These are phyloP conservation scores for Penicillium silybi DNA, from an alignment of 495 filamentous ascomycete genomes.

Conservation along the genomic window DNA sequence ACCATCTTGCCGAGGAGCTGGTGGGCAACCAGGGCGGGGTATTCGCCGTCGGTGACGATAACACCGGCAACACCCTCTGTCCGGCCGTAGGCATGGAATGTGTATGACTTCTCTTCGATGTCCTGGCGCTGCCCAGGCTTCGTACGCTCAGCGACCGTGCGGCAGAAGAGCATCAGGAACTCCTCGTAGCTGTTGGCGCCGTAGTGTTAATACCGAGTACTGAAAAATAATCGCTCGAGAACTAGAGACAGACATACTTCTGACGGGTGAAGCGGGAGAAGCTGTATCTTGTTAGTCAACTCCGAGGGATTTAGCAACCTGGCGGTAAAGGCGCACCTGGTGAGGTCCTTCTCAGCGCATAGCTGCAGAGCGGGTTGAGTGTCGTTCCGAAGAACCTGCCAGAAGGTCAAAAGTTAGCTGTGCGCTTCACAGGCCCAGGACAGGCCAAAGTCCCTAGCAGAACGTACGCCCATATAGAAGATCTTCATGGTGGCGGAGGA, in stretches of 20 bases:
- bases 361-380: slow-evolving; percentile 75
- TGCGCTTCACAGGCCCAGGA: background rate
- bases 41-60: slow-evolving; percentile 86
- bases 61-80: slow-evolving; percentile 83
- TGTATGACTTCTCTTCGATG: slow-evolving; percentile 73
- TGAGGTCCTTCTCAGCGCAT: slow-evolving; percentile 73
- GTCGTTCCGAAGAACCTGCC: slow-evolving; percentile 77
- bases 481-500: slow-evolving; percentile 73
- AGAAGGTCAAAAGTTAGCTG: background rate
- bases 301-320: background rate
- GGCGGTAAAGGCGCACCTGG: slow-evolving; percentile 29
- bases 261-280: slow-evolving; percentile 78
- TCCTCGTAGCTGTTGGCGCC: slow-evolving; percentile 42
- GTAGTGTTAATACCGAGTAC: slow-evolving; percentile 1
- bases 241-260: slow-evolving; percentile 40
- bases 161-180: slow-evolving; percentile 53
- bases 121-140: slow-evolving; percentile 84
- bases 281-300: slow-evolving; percentile 20
- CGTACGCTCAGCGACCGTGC: slow-evolving; percentile 74
- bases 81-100: slow-evolving; percentile 85
- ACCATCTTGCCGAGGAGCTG: slow-evolving; percentile 86
- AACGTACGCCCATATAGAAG: slow-evolving; percentile 82
- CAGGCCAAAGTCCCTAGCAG: background rate
- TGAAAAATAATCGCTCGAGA: background rate
- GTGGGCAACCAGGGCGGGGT: slow-evolving; percentile 88